phyloP scores from a whole-genome alignment of 225 moss, liverwort and hornwort genomes.

The Sphagnum tenellum region DNA sequence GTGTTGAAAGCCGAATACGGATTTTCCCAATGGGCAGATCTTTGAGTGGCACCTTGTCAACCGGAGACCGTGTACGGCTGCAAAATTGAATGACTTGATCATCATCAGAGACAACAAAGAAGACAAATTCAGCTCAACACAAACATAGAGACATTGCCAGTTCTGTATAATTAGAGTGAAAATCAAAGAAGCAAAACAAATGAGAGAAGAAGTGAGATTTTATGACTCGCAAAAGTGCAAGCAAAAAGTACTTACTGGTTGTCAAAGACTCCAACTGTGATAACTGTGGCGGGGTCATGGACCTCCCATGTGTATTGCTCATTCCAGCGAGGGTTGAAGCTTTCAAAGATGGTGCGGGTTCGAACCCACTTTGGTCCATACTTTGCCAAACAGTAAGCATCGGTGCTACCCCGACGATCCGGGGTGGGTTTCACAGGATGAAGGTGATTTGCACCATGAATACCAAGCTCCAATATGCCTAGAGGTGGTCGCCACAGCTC shows the following conservation, averaged over 20 bases:
- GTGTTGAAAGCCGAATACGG: conserved; percentile 69
- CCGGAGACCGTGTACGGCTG: conserved; percentile 47
- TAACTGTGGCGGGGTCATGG: conserved; percentile 80
- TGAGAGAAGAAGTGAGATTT: too few relatives aligned
- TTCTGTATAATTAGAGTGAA: too few relatives aligned
- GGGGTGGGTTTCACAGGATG: conserved; percentile 69
- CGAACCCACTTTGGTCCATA: conserved; percentile 89
- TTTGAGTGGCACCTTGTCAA: conserved; percentile 29
- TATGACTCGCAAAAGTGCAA: background rate
- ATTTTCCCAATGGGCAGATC: conserved; percentile 83
- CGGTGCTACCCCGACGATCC: conserved; percentile 43
- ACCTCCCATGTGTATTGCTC: conserved; percentile 99
- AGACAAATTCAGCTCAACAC: background rate
- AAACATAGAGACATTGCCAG: too few relatives aligned
- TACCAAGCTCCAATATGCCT: conserved; percentile 78
- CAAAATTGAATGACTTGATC: background rate
- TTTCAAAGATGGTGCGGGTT: conserved; percentile 79
- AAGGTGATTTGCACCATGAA: conserved; percentile 67
- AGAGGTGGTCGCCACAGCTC: conserved; percentile 66
- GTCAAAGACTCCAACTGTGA: conserved; percentile 87
- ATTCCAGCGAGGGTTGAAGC: conserved; percentile 81
- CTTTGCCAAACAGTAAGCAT: conserved; percentile 78
- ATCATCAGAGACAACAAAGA: background rate
- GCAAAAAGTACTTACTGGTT: conserved; percentile 37
- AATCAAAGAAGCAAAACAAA: too few relatives aligned